Evolutionary conservation across 805 yeast genomes (phyloP).

Genomic region (Hanseniaspora meyeri): DNA sequence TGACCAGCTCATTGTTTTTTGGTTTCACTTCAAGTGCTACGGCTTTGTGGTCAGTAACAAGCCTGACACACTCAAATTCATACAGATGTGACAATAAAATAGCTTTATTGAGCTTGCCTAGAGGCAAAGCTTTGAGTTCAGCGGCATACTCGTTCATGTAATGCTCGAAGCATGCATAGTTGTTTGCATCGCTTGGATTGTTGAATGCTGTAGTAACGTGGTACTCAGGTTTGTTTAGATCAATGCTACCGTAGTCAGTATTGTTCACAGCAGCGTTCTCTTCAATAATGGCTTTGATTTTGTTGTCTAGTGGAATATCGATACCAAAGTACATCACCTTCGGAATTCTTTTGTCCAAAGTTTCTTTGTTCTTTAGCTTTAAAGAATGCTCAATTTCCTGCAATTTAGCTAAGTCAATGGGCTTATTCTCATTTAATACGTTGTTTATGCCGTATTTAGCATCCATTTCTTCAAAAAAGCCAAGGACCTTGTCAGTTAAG

Average conservation of each 20-base stretch:
- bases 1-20: slow-evolving; percentile 13
- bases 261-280: slow-evolving; percentile 50
- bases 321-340: slow-evolving; percentile 39
- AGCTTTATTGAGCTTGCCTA: background rate
- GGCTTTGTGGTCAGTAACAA: slow-evolving; percentile 38
- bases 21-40: slow-evolving; percentile 42
- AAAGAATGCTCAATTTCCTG: slow-evolving; percentile 15
- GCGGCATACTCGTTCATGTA: background rate
- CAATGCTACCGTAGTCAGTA: slow-evolving; percentile 23
- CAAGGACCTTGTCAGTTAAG: slow-evolving; percentile 31
- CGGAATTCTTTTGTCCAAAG: slow-evolving; percentile 16
- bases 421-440: slow-evolving; percentile 34
- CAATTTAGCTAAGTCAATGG: slow-evolving; percentile 32
- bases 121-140: background rate
- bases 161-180: background rate
- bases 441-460: slow-evolving; percentile 32
- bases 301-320: slow-evolving; percentile 18
- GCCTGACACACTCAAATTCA: slow-evolving; percentile 32
- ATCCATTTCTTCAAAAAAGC: slow-evolving; percentile 35
- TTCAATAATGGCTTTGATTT: slow-evolving; percentile 46
- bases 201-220: slow-evolving; percentile 23
- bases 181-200: background rate
- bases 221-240: slow-evolving; percentile 17
- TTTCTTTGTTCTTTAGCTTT: slow-evolving; percentile 12
- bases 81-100: background rate